Percentiles rank a stretch among this genome's conserved stretches.
These are phyloP conservation scores for Pythium vanterpoolii DNA, from an alignment of 352 stramenopile genomes.

Conservation along the genomic window DNA sequence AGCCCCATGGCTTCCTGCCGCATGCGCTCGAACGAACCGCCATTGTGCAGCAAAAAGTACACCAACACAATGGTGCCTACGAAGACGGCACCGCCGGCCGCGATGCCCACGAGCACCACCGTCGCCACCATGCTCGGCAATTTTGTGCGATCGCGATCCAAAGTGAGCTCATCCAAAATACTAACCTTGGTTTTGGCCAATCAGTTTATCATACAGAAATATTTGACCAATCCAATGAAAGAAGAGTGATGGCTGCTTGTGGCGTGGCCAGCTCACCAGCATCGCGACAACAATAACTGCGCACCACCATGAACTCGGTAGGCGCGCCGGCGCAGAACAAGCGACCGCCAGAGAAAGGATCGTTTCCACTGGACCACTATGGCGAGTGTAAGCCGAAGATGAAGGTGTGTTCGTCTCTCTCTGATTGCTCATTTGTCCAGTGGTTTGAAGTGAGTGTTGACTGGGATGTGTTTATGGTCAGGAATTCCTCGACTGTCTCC, in stretches of 20 bases:
- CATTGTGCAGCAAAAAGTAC: conserved; percentile 79
- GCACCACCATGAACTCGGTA: conserved; percentile 72
- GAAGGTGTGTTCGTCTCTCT: conserved; percentile 37
- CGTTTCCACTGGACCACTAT: conserved; percentile 90
- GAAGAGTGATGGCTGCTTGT: conserved; percentile 18
- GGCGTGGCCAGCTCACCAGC: background rate
- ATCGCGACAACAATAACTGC: background rate
- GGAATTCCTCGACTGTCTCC: conserved; percentile 84
- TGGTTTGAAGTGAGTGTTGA: background rate
- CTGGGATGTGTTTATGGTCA: conserved; percentile 14
- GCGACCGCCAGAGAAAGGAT: conserved; percentile 86
- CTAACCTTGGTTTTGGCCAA: background rate
- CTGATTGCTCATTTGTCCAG: background rate
- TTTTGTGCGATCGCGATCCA: background rate
- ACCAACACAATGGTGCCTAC: conserved; percentile 74
- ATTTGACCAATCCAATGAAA: conserved; percentile 11
- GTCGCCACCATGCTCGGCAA: conserved; percentile 42
- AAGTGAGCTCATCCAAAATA: background rate
- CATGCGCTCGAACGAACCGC: conserved; percentile 89
- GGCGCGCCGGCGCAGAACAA: conserved; percentile 66
- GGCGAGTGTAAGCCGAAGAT: conserved; percentile 88
- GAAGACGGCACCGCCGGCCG: conserved; percentile 81
- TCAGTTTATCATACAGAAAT: background rate
- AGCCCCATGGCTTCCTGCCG: conserved; percentile 68
- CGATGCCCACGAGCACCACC: conserved; percentile 68